Conservation (phyloP, 2,329 filamentous ascomycete genomes). For the Calonectria naviculata region DNA sequence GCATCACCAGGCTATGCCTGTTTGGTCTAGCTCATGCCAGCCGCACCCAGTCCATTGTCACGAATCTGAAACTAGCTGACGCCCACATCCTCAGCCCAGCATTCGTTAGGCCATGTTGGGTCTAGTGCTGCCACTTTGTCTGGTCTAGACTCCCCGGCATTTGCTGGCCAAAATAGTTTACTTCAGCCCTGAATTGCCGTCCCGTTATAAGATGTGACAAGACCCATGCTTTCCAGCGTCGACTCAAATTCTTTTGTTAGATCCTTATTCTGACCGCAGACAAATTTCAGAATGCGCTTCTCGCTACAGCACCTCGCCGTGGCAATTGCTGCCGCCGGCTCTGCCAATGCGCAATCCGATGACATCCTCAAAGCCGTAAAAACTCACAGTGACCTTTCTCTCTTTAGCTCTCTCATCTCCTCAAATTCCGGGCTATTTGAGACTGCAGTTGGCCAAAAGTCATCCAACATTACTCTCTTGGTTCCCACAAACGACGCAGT, state of each 20-base stretch:
- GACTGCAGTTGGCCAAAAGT: neutral
- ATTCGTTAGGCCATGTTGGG: neutral
- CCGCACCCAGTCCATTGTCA: neutral
- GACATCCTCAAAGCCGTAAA: slow-evolving; percentile 21
- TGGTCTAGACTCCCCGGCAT: neutral
- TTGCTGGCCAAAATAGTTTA: neutral
- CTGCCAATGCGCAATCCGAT: slow-evolving; percentile 18
- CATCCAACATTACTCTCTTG: slow-evolving; percentile 30
- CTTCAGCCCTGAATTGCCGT: neutral
- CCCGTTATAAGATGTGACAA: neutral
- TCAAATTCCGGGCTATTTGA: slow-evolving; percentile 1
- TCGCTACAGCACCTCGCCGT: neutral
- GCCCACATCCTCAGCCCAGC: neutral
- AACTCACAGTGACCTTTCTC: slow-evolving; percentile 22
- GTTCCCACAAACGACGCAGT: slow-evolving; percentile 33
- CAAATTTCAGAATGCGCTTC: neutral
- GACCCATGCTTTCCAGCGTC: neutral
- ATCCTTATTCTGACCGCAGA: neutral
- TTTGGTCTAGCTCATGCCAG: neutral
- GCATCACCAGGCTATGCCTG: neutral
- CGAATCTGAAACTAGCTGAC: neutral
- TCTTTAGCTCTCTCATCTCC: slow-evolving; percentile 24
- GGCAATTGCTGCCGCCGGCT: neutral
- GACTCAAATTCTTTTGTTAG: neutral
- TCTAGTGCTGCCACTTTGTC: neutral